Evolutionary conservation across 176 grass and related monocot genomes (phyloP).

Genomic region (Ensete glaucum): DNA sequence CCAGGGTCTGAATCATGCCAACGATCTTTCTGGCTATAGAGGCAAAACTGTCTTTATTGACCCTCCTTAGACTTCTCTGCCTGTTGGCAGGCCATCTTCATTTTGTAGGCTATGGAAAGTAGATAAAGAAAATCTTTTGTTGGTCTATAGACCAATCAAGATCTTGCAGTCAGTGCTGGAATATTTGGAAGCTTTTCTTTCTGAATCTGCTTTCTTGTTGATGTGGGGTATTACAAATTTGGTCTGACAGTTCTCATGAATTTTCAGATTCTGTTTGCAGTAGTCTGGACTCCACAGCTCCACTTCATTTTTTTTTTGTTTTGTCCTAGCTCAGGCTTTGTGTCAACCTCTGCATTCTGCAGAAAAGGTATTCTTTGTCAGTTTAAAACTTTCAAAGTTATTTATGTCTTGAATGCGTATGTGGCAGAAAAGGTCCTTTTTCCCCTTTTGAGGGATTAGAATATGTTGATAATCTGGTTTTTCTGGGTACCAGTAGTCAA

Average conservation of each 20-base stretch:
- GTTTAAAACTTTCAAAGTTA: neutral
- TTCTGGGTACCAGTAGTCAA: neutral
- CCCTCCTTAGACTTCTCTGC: no score
- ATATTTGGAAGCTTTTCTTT: neutral
- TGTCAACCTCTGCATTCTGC: neutral
- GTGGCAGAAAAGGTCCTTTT: no score
- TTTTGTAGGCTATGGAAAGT: no score
- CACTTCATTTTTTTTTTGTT: neutral
- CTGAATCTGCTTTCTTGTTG: neutral
- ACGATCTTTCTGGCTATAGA: no score
- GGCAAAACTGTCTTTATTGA: no score
- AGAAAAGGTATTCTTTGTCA: neutral
- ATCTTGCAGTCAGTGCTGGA: no score
- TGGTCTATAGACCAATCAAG: no score
- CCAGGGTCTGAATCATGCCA: no score
- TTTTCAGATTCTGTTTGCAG: neutral
- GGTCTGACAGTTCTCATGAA: neutral
- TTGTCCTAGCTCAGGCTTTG: neutral
- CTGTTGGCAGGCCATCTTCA: no score
- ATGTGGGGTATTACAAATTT: no score
- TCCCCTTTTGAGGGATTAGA: neutral
- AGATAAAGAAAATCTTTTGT: no score
- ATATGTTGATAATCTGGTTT: neutral
- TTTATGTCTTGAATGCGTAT: no score
- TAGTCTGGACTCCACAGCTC: neutral